These are phyloP conservation scores for Neospermospora avenae DNA, from an alignment of 2,329 filamentous ascomycete genomes.

Conservation along the genomic window DNA sequence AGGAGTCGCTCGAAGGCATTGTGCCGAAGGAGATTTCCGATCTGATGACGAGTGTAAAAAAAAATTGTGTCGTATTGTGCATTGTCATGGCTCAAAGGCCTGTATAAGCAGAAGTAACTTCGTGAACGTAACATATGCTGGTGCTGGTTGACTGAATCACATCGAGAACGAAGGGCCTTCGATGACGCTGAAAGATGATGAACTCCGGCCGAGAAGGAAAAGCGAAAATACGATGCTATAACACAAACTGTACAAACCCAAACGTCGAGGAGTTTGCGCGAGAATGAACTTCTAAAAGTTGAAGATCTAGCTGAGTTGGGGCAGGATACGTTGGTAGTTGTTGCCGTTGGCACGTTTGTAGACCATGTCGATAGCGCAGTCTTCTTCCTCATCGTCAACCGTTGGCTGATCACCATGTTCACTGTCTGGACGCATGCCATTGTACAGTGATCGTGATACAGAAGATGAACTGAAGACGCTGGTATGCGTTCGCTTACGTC, in stretches of 20 bases:
- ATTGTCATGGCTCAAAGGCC: conserved; percentile 5
- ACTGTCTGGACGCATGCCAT: conserved; percentile 42
- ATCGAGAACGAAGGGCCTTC: background rate
- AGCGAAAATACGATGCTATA: conserved; percentile 12
- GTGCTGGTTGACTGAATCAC: background rate
- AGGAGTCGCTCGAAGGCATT: background rate
- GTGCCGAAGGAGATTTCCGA: background rate
- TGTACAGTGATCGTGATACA: conserved; percentile 38
- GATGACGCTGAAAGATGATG: background rate
- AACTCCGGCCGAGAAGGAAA: background rate
- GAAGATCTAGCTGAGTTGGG: background rate
- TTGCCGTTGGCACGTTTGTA: conserved; percentile 37
- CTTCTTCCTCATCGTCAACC: conserved; percentile 24
- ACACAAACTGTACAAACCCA: conserved; percentile 2
- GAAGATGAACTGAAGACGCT: conserved; percentile 27
- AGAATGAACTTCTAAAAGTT: background rate
- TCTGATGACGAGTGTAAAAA: background rate
- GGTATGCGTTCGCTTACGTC: conserved; percentile 29
- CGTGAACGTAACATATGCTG: conserved; percentile 3
- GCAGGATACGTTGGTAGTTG: conserved; percentile 2
- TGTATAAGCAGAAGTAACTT: background rate
- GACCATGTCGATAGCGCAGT: conserved; percentile 10
- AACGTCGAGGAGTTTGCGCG: conserved; percentile 4
- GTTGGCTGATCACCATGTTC: conserved; percentile 19
- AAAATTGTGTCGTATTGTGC: conserved; percentile 3